These are phyloP conservation scores for Calonectria pauciramosa DNA, from an alignment of 2,329 filamentous ascomycete genomes.

Conservation along the genomic window DNA sequence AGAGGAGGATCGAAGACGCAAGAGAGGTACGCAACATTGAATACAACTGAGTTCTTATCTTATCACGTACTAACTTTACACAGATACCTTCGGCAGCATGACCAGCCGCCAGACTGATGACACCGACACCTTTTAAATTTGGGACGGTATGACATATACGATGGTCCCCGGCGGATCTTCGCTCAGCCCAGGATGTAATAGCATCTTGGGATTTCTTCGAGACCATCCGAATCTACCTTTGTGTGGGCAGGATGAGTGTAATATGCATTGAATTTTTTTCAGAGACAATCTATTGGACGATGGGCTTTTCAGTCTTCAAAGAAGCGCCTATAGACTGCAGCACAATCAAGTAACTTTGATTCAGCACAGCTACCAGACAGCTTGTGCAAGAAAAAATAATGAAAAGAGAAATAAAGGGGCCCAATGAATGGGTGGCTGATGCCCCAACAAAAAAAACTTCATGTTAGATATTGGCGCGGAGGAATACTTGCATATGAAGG, in stretches of 20 bases:
- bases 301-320: conserved; percentile 32
- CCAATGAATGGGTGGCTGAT: conserved; percentile 26
- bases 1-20: conserved; percentile 65
- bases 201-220: conserved; percentile 17
- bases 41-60: neutral
- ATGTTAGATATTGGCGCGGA: conserved; percentile 24
- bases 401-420: conserved; percentile 25
- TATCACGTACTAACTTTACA: conserved; percentile 23
- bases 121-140: conserved; percentile 53
- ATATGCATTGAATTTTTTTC: conserved; percentile 27
- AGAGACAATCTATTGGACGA: conserved; percentile 24
- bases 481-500: conserved; percentile 36
- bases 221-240: conserved; percentile 6
- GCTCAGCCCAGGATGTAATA: conserved; percentile 18
- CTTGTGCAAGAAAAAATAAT: conserved; percentile 35
- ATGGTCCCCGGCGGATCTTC: conserved; percentile 20
- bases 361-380: conserved; percentile 22
- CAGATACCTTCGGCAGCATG: conserved; percentile 54
- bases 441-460: conserved; percentile 30
- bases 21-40: conserved; percentile 64
- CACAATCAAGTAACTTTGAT: conserved; percentile 21
- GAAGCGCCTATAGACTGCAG: conserved; percentile 36
- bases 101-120: conserved; percentile 53
- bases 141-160: conserved; percentile 13
- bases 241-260: conserved; percentile 19